phyloP scores from a whole-genome alignment of 2,329 filamentous ascomycete species.

The Claviceps sp. region DNA sequence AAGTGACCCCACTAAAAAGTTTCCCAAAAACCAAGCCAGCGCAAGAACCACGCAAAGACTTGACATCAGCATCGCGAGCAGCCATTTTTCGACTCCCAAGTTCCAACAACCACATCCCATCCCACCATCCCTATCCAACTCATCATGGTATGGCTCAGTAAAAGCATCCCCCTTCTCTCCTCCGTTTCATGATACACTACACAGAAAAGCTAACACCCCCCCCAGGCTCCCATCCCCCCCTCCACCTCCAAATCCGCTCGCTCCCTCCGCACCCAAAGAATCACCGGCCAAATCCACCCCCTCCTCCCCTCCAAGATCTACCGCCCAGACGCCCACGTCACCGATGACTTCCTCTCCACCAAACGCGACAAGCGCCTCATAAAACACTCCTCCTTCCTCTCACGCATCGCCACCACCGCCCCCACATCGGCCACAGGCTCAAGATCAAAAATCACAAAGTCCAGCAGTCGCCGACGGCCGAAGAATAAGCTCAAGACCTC shows the following conservation, averaged over 20 bases:
- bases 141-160: no score
- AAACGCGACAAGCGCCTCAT: conserved; percentile 78
- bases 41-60: no score
- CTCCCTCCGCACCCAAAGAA: conserved; percentile 38
- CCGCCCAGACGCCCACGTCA: conserved; percentile 35
- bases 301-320: conserved; percentile 38
- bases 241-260: conserved; percentile 30
- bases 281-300: conserved; percentile 34
- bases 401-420: conserved; percentile 53
- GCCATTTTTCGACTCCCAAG: no score
- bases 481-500: conserved; percentile 67
- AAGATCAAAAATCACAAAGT: background rate
- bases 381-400: conserved; percentile 68
- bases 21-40: no score
- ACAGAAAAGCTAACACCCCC: background rate
- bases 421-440: conserved; percentile 3
- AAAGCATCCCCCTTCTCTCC: no score
- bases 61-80: no score
- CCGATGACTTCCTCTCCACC: conserved; percentile 49
- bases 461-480: conserved; percentile 34
- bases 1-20: no score
- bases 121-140: no score
- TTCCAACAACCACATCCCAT: no score
- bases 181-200: no score
- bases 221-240: conserved; percentile 16